Evolutionary conservation across 805 yeast species (phyloP), one percentile per base, ranked within the genome.

Genomic region (Candida sonorensis): DNA sequence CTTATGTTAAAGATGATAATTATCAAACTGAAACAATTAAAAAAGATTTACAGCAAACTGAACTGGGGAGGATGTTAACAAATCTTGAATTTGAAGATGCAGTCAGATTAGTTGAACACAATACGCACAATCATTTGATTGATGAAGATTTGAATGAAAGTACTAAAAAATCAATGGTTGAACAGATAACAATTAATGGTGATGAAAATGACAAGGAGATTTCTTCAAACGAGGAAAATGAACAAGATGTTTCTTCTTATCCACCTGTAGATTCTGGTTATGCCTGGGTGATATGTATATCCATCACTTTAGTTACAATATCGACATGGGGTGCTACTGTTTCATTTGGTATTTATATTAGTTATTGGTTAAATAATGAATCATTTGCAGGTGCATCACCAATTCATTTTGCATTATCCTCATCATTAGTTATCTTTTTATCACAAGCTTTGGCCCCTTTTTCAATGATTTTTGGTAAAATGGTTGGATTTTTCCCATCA

Each of bases 301-400:
- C 69, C 10, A 37, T 66, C 18, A 64, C 72, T 23, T 62, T 67
- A 1, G 58, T 66, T 27, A 34, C 67, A 14, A 50, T 74, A 37
- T 54, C 69, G 17, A 69, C 82, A 0, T 80, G 86, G 85, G 87
- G 87, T 5, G 66, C 75, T 44, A 74, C 75, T 35, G 55, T 66
- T 9, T 73, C 75, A 10, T 79, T 67, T 49, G 82, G 81, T 35
- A 69, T 79, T 2, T 76, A 69, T 41, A 57, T 79, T 27, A 62
- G 77, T 2, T 66, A 57, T 39, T 79, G 75, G 51, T 35, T 75
- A 13, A 66, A 67, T 23, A 50, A 68, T 31, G 53, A 64, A 14
- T 59, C 64, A 1, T 76, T 70, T 43, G 51, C 55, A 0, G 80
- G 76, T 1, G 81, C 80, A 0, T 51, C 66, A 2, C 61, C 66